Percentiles rank a stretch among this genome's conserved stretches.
These are phyloP conservation scores for Hygrocybe coccinea DNA, from an alignment of 768 basidiomycete species.

Conservation along the genomic window DNA sequence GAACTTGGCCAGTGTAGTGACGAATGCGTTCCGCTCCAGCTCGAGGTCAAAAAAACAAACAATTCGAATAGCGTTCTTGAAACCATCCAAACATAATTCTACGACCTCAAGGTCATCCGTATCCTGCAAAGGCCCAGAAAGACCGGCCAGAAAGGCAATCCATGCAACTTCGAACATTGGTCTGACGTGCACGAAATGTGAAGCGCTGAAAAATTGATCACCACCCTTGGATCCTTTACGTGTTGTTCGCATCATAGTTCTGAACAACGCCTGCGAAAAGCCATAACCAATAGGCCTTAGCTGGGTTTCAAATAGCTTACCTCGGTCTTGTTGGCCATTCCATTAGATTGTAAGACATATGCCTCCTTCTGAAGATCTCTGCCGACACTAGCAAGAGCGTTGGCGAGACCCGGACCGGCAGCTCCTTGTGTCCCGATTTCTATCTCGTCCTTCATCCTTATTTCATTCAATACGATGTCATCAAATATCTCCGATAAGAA, in stretches of 20 bases:
- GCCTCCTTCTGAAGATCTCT: slow-evolving; percentile 94
- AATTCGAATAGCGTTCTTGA: slow-evolving; percentile 94
- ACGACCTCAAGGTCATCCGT: slow-evolving; percentile 92
- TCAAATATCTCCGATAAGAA: slow-evolving; percentile 75
- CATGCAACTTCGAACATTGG: slow-evolving; percentile 99
- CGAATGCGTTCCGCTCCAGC: slow-evolving; percentile 96
- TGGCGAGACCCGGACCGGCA: slow-evolving; percentile 68
- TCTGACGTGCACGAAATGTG: slow-evolving; percentile 90
- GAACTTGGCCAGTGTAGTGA: slow-evolving; percentile 93
- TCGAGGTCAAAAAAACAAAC: slow-evolving; percentile 97
- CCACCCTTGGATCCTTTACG: slow-evolving; percentile 70
- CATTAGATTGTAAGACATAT: slow-evolving; percentile 90
- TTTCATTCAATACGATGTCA: slow-evolving; percentile 88
- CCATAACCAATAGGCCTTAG: slow-evolving; percentile 10
- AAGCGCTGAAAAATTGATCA: slow-evolving; percentile 95
- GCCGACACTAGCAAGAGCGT: slow-evolving; percentile 82
- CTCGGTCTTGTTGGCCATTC: slow-evolving; percentile 96
- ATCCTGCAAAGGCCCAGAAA: slow-evolving; percentile 91
- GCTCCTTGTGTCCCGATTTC: slow-evolving; percentile 50
- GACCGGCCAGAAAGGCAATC: slow-evolving; percentile 95
- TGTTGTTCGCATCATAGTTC: slow-evolving; percentile 87
- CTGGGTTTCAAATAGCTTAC: slow-evolving; percentile 36
- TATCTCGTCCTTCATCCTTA: slow-evolving; percentile 97
- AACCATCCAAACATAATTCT: slow-evolving; percentile 88
- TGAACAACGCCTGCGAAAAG: slow-evolving; percentile 70